These are phyloP conservation scores for Phytophthora cryptogea DNA, from an alignment of 352 stramenopile species.

Conservation along the genomic window DNA sequence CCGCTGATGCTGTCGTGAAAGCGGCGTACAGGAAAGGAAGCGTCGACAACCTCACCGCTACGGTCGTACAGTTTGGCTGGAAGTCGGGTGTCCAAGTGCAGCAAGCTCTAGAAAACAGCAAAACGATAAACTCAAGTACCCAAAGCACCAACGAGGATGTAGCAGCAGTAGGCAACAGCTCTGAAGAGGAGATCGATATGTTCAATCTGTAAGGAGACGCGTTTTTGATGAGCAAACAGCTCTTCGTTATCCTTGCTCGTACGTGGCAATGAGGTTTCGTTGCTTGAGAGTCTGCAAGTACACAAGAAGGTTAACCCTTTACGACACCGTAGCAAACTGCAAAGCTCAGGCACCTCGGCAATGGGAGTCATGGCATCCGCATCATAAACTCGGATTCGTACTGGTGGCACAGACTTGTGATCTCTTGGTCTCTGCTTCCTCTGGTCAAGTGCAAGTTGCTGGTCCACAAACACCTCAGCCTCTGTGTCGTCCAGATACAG, in stretches of 20 bases:
- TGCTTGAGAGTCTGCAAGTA: constrained; percentile 36
- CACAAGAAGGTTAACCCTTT: background rate
- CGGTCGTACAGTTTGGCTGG: constrained; percentile 57
- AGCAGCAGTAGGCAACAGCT: constrained; percentile 9
- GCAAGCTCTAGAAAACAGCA: constrained; percentile 13
- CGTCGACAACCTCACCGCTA: constrained; percentile 61
- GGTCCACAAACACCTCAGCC: constrained; percentile 56
- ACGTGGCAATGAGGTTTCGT: constrained; percentile 35
- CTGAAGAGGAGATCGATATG: constrained; percentile 59
- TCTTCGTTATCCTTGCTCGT: constrained; percentile 27
- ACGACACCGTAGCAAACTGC: background rate
- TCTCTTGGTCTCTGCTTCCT: constrained; percentile 25
- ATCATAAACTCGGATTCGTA: constrained; percentile 53
- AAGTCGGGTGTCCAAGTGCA: constrained; percentile 26
- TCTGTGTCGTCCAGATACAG: constrained; percentile 27
- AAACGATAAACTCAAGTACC: constrained; percentile 2
- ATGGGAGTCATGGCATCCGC: constrained; percentile 40
- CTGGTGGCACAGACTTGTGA: constrained; percentile 2
- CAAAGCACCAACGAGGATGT: constrained; percentile 13
- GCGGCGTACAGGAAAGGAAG: constrained; percentile 59
- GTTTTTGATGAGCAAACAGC: constrained; percentile 1
- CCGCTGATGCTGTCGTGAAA: constrained; percentile 57
- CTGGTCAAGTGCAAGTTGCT: constrained; percentile 33
- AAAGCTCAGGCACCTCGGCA: constrained; percentile 38
- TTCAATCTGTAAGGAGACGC: constrained; percentile 41